Evolutionary conservation across 495 filamentous ascomycete species (phyloP), one percentile per base, ranked within the genome.

Genomic region (Aspergillus heteromorphus): DNA sequence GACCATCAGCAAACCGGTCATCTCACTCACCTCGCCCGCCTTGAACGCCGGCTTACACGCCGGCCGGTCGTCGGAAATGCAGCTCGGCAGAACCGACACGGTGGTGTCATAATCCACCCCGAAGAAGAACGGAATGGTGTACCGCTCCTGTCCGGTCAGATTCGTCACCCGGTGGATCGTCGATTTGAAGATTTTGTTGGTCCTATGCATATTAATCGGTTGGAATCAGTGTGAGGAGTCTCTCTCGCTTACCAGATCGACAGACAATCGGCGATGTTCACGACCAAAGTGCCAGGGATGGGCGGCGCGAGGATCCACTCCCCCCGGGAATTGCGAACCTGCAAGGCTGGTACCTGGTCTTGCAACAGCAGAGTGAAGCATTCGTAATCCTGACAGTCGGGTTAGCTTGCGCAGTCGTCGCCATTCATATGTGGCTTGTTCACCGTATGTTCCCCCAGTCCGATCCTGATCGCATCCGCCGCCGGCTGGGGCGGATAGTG

Each of bases 151-250:
- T 2, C 70, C 69, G 1, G 73, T 70, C 2, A 71, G 54, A 61
- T 80, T 80, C n/a, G 73, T 65, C 0, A 78, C 79, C 0, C 79
- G 73, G 48, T 82, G 78, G 6, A 76, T 56, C 3, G 74, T 77
- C n/a, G 73, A 76, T 42, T 66, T 67, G 55, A 80, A 82, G 25
- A 54, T 65, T 31, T 66, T 64, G 29, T 71, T 71, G 9, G 77
- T 70, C 67, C 67, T 69, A 30, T 4, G 19, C 0, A 34, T 11
- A 17, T 61, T 6, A 57, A 29, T 10, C 17, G 21, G 5, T 14
- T 17, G 25, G n/a, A n/a, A n/a, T n/a, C n/a, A n/a, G 17, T 2
- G 13, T 27, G 36, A 3, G 0, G 16, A 45, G 21, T 1, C 6
- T 43, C 6, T 43, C 1, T 1, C 4, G 7, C 5, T 13, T 59